A percentile compares a stretch with the other conserved stretches of the same genome.
phyloP scores from a whole-genome alignment of 257 asterid genomes.

The Nicotiana obtusifolia region DNA sequence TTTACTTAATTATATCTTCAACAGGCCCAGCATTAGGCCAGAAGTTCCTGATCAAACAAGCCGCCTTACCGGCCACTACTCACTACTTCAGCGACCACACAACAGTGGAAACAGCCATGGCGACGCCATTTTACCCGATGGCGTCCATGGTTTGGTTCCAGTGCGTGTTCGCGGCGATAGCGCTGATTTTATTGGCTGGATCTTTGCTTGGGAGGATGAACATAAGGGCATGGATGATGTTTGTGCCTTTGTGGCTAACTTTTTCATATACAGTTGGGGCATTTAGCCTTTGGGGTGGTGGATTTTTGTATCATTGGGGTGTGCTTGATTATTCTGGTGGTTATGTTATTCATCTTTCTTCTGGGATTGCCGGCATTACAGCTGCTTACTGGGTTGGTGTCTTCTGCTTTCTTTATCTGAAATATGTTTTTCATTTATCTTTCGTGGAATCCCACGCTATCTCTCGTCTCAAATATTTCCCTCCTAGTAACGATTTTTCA shows the following conservation, averaged over 20 bases:
- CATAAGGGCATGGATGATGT: constrained; percentile 59
- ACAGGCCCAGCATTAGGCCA: constrained; percentile 44
- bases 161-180: constrained; percentile 51
- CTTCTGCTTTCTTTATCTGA: neutral
- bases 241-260: constrained; percentile 63
- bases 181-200: constrained; percentile 44
- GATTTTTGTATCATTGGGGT: constrained; percentile 59
- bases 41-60: constrained; percentile 40
- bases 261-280: constrained; percentile 65
- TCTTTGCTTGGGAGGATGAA: constrained; percentile 62
- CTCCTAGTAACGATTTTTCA: too few species aligned
- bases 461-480: too few species aligned
- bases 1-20: too few species aligned
- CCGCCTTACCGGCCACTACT: constrained; percentile 38
- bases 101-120: constrained; percentile 31
- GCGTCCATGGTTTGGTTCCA: constrained; percentile 41
- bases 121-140: constrained; percentile 45
- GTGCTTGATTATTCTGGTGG: constrained; percentile 64
- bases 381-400: constrained; percentile 54
- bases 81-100: constrained; percentile 30
- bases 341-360: constrained; percentile 59
- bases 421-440: too few species aligned
- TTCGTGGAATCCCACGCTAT: too few species aligned
- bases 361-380: constrained; percentile 61
- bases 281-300: constrained; percentile 66